These are phyloP conservation scores for Phytophthora europaea DNA, from an alignment of 352 stramenopile genomes.

Conservation along the genomic window DNA sequence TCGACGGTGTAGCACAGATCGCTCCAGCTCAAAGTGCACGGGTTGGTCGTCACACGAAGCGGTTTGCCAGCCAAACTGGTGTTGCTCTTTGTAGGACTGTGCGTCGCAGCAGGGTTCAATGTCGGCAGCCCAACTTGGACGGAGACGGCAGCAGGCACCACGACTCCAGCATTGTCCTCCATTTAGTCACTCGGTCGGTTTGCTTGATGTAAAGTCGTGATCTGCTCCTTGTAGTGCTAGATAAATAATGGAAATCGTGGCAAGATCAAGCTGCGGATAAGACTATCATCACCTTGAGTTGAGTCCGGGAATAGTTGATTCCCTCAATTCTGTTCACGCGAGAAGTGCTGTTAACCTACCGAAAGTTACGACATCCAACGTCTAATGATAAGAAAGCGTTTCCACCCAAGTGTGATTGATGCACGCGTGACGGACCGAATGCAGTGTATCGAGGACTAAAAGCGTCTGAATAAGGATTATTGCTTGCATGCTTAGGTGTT, in stretches of 20 bases:
- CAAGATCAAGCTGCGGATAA: not conserved
- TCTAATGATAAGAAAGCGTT: not conserved
- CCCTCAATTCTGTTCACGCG: not conserved
- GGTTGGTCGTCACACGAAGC: conserved; percentile 9
- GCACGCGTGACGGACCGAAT: not conserved
- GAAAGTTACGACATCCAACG: not conserved
- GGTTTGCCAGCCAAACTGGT: conserved; percentile 10
- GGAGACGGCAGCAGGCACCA: not conserved
- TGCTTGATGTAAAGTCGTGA: not conserved
- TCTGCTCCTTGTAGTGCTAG: conserved; percentile 5
- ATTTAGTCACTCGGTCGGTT: not conserved
- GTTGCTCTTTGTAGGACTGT: conserved; percentile 7
- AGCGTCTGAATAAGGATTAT: not conserved
- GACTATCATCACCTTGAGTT: not conserved
- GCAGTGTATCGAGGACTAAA: not conserved
- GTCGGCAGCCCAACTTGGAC: conserved; percentile 26
- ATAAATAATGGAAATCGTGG: not conserved
- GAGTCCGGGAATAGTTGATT: not conserved
- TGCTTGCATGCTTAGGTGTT: not conserved
- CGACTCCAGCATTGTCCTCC: conserved; percentile 8
- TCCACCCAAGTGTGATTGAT: not conserved
- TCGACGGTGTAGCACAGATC: conserved; percentile 34
- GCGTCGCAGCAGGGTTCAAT: not conserved
- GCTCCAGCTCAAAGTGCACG: conserved; percentile 33
- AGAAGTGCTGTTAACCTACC: not conserved